phyloP scores from a whole-genome alignment of 768 basidiomycete genomes.

The Coprinopsis strossmayeri region DNA sequence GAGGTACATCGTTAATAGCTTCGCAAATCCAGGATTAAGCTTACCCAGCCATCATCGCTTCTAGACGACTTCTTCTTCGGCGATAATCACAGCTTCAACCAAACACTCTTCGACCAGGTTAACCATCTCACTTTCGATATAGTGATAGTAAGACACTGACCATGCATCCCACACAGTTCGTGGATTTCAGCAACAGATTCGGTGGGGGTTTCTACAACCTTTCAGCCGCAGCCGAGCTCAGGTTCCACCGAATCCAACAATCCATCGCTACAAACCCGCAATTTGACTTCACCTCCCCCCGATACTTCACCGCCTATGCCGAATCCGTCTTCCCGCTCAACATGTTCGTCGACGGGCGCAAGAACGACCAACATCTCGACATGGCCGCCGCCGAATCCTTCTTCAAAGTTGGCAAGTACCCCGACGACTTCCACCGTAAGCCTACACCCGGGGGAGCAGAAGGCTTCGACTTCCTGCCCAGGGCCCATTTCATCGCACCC shows the following conservation, averaged over 20 bases:
- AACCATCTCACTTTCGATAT: background rate
- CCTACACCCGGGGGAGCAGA: constrained; percentile 4
- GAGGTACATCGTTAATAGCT: constrained; percentile 2
- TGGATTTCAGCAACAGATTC: constrained; percentile 13
- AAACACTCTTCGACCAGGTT: constrained; percentile 16
- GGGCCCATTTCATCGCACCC: constrained; percentile 11
- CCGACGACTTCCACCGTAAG: constrained; percentile 12
- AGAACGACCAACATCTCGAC: no score
- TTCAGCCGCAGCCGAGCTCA: constrained; percentile 12
- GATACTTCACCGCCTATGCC: constrained; percentile 15
- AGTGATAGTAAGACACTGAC: background rate
- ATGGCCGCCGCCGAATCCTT: constrained; percentile 12
- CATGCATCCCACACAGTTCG: constrained; percentile 5
- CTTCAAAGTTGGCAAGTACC: constrained; percentile 15
- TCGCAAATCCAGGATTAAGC: no score
- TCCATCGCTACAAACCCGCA: constrained; percentile 16
- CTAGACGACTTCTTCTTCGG: constrained; percentile 14
- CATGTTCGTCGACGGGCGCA: constrained; percentile 16
- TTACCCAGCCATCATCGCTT: background rate
- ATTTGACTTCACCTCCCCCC: constrained; percentile 14
- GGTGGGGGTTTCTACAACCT: constrained; percentile 16
- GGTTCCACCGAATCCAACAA: constrained; percentile 15
- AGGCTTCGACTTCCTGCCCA: constrained; percentile 2
- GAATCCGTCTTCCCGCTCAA: constrained; percentile 13
- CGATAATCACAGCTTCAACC: constrained; percentile 18